phyloP scores from a whole-genome alignment of 306 rosid species.

The Casuarina glauca region DNA sequence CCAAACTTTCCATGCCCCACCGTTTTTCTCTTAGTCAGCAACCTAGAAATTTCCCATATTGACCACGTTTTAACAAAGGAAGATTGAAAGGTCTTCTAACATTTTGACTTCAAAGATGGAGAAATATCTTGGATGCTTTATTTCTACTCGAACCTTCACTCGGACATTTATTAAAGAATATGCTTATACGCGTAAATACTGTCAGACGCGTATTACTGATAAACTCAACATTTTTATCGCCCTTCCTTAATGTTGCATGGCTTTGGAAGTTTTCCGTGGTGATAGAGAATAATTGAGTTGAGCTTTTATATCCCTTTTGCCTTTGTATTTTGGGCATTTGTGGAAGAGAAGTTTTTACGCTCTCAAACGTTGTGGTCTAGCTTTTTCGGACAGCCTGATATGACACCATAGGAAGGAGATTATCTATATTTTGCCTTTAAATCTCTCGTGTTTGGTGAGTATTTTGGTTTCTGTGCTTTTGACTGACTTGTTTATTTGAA shows the following conservation, averaged over 20 bases:
- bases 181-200: too few species aligned
- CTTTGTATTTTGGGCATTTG: conserved; percentile 10
- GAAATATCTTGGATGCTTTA: too few species aligned
- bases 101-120: too few species aligned
- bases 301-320: neutral
- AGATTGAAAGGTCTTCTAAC: too few species aligned
- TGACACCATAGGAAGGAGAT: neutral
- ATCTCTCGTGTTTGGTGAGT: neutral
- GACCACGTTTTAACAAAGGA: too few species aligned
- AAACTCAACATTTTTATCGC: neutral
- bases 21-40: too few species aligned
- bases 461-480: neutral
- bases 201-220: too few species aligned
- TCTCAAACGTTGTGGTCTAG: conserved; percentile 15
- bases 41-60: too few species aligned
- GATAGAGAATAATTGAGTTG: conserved; percentile 13
- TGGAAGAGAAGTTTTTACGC: conserved; percentile 26
- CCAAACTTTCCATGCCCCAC: too few species aligned
- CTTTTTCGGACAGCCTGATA: conserved; percentile 26
- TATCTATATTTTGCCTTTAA: neutral
- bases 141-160: too few species aligned
- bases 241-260: neutral
- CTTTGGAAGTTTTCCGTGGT: conserved; percentile 17
- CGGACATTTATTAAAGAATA: too few species aligned
- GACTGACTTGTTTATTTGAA: neutral